phyloP scores from a whole-genome alignment of 257 asterid genomes.

The Forsythia viridissima region DNA sequence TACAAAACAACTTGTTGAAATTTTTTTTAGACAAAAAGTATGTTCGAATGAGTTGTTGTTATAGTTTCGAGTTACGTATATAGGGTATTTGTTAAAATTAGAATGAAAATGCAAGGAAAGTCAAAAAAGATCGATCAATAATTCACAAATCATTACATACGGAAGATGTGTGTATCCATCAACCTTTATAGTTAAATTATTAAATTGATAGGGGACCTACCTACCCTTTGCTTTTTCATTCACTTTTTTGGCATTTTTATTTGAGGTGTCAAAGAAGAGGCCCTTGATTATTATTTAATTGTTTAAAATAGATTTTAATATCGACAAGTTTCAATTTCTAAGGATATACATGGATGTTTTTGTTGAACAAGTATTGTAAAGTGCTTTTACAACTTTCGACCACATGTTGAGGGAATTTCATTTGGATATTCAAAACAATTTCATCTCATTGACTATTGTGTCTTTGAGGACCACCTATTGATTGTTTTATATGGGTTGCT shows the following conservation, averaged over 20 bases:
- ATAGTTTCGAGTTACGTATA: neutral
- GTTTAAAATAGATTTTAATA: neutral
- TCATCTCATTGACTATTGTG: neutral
- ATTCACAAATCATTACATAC: neutral
- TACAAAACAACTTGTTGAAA: neutral
- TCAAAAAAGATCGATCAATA: neutral
- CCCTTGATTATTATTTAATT: constrained; percentile 1
- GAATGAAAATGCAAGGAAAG: constrained; percentile 1
- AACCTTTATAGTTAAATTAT: neutral
- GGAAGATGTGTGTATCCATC: neutral
- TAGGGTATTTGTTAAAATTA: neutral
- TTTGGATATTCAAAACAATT: neutral
- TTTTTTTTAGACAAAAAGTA: neutral
- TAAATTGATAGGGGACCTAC: constrained; percentile 13
- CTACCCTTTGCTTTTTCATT: constrained; percentile 19
- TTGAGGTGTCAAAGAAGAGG: constrained; percentile 15
- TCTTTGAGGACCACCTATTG: constrained; percentile 14
- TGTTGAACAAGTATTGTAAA: constrained; percentile 25
- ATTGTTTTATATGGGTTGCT: neutral
- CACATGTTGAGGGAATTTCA: neutral
- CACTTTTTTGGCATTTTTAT: constrained; percentile 12
- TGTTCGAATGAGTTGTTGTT: neutral
- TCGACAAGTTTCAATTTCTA: constrained; percentile 13
- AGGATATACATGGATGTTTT: constrained; percentile 25
- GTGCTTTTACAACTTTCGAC: neutral